Evolutionary conservation across 1,284 basidiomycete species (phyloP).

Genomic region (Rhizoctonia solani): DNA sequence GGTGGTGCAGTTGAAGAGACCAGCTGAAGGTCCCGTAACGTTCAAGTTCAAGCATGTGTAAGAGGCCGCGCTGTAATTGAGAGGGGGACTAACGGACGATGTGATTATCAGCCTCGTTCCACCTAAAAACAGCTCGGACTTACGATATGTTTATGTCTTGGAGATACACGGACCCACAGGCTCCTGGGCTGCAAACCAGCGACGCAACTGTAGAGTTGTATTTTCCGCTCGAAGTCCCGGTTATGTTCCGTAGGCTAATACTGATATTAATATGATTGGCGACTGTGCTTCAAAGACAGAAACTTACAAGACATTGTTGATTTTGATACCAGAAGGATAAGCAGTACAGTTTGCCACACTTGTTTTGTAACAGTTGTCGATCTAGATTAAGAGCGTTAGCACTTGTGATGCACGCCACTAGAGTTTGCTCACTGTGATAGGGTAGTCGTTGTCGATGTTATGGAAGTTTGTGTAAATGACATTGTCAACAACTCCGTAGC

Average conservation of each 20-base stretch:
- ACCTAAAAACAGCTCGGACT: neutral
- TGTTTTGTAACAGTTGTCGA: conserved; percentile 32
- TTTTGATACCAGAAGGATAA: conserved; percentile 31
- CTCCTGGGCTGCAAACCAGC: conserved; percentile 21
- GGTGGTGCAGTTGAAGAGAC: conserved; percentile 16
- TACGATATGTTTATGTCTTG: conserved; percentile 5
- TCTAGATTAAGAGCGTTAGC: neutral
- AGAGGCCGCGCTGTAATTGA: neutral
- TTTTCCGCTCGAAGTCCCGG: conserved; percentile 32
- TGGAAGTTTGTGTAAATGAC: conserved; percentile 29
- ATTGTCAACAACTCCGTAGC: conserved; percentile 17
- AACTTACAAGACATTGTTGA: conserved; percentile 33
- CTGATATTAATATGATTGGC: neutral
- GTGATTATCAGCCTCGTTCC: neutral
- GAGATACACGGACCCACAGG: conserved; percentile 14
- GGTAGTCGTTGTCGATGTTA: conserved; percentile 32
- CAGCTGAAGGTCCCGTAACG: conserved; percentile 6
- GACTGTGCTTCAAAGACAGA: neutral
- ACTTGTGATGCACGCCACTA: neutral
- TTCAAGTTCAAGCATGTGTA: conserved; percentile 20
- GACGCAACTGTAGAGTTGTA: conserved; percentile 30
- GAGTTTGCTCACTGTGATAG: conserved; percentile 4
- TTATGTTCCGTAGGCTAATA: conserved; percentile 7
- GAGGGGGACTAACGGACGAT: neutral
- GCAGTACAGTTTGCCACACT: conserved; percentile 26